Conservation (phyloP, 345 rosid species). For the Moricandia arvensis region DNA sequence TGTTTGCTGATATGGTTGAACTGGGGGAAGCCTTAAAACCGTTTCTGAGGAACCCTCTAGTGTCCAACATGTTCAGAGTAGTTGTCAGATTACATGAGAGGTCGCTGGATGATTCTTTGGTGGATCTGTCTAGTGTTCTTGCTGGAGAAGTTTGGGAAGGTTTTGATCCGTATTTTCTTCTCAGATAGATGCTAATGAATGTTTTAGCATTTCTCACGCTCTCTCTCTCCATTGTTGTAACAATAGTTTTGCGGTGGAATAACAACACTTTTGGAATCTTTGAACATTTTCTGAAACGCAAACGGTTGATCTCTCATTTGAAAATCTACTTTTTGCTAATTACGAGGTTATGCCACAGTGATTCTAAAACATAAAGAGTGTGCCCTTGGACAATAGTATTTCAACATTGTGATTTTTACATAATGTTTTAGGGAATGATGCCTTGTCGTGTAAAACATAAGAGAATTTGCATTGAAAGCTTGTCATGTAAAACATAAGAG, state of each 20-base stretch:
- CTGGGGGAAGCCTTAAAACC: constrained; percentile 58
- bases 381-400: not conserved
- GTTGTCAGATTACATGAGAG: constrained; percentile 53
- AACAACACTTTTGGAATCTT: not conserved
- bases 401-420: not conserved
- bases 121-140: constrained; percentile 24
- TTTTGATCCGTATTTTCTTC: constrained; percentile 86
- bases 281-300: not conserved
- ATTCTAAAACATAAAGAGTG: not conserved
- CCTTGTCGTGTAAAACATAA: not conserved
- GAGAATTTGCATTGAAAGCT: not conserved
- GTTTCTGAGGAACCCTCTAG: constrained; percentile 67
- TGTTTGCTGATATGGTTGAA: constrained; percentile 45
- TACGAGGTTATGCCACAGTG: not conserved
- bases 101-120: constrained; percentile 23
- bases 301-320: not conserved
- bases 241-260: not conserved
- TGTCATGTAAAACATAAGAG: not conserved
- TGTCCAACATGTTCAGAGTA: constrained; percentile 56
- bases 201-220: not conserved
- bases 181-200: constrained; percentile 22
- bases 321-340: not conserved
- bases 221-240: not conserved
- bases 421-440: too few species aligned
- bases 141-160: constrained; percentile 51